Conservation (phyloP, 306 rosid species). For the Chamaecrista fasciculata region DNA sequence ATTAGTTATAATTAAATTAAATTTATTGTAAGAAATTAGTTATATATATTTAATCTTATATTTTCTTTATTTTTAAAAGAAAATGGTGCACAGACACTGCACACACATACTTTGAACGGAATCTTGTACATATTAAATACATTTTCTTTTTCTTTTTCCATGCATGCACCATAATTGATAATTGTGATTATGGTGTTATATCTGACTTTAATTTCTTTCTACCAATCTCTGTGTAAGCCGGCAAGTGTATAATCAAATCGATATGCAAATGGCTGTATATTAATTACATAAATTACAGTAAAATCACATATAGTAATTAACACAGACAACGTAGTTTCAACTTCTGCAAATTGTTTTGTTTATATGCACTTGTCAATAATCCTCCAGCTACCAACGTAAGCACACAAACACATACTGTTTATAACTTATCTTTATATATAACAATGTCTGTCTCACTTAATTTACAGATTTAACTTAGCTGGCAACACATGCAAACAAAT, state of each 20-base stretch:
- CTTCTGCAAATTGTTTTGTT: constrained; percentile 40
- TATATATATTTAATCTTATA: too few relatives aligned
- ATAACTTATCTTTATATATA: constrained; percentile 29
- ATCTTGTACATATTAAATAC: background rate
- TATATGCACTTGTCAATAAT: constrained; percentile 42
- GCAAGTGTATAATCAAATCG: constrained; percentile 24
- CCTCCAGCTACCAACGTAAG: constrained; percentile 27
- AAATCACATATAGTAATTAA: too few relatives aligned
- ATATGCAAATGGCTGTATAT: constrained; percentile 12
- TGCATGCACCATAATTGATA: background rate
- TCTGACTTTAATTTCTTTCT: constrained; percentile 42
- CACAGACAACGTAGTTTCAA: background rate
- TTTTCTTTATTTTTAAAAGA: too few relatives aligned
- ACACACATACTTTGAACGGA: background rate
- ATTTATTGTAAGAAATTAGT: too few relatives aligned
- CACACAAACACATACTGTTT: constrained; percentile 22
- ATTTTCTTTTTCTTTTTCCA: background rate
- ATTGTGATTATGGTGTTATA: constrained; percentile 29
- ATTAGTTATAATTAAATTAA: too few relatives aligned
- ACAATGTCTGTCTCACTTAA: too few relatives aligned
- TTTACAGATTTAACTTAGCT: background rate
- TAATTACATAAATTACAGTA: too few relatives aligned
- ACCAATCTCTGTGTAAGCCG: constrained; percentile 33
- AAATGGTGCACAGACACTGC: too few relatives aligned
- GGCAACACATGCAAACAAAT: constrained; percentile 18